Percentiles rank a stretch among this genome's conserved stretches.
phyloP scores from a whole-genome alignment of 352 stramenopile genomes.

The Globisporangium ultimum region DNA sequence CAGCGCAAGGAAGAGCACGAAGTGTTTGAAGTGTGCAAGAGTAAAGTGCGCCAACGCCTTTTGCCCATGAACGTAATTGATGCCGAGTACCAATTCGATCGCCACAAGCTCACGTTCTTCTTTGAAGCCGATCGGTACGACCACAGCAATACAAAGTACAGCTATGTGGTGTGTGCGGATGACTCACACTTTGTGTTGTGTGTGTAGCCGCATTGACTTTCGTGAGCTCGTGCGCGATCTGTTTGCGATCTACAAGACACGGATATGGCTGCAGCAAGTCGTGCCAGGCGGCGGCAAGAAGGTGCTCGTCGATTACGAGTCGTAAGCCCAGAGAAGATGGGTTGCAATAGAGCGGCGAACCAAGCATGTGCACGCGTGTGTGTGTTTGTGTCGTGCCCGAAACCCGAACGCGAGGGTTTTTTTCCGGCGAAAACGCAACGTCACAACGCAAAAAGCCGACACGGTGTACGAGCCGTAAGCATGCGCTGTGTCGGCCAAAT shows the following conservation, averaged over 20 bases:
- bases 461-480: no score
- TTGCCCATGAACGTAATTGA: conserved; percentile 98
- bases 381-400: no score
- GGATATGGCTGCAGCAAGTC: conserved; percentile 98
- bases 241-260: conserved; percentile 98
- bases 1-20: conserved; percentile 94
- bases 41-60: conserved; percentile 92
- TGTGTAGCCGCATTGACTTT: conserved; percentile 93
- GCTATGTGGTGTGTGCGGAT: background rate
- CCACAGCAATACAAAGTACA: background rate
- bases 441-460: no score
- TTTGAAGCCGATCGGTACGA: conserved; percentile 94
- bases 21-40: conserved; percentile 95
- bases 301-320: conserved; percentile 46
- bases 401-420: no score
- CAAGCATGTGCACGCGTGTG: no score
- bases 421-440: no score
- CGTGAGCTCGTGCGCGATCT: conserved; percentile 96
- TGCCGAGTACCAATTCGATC: conserved; percentile 98
- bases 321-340: background rate
- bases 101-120: conserved; percentile 99
- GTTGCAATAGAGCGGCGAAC: no score
- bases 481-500: no score
- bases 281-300: conserved; percentile 74
- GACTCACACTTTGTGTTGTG: conserved; percentile 2